Percentiles rank a stretch among this genome's conserved stretches.
These are phyloP conservation scores for Rhizoclosmatium sp. DNA, from an alignment of 192 early-diverging fungal species.

Conservation along the genomic window DNA sequence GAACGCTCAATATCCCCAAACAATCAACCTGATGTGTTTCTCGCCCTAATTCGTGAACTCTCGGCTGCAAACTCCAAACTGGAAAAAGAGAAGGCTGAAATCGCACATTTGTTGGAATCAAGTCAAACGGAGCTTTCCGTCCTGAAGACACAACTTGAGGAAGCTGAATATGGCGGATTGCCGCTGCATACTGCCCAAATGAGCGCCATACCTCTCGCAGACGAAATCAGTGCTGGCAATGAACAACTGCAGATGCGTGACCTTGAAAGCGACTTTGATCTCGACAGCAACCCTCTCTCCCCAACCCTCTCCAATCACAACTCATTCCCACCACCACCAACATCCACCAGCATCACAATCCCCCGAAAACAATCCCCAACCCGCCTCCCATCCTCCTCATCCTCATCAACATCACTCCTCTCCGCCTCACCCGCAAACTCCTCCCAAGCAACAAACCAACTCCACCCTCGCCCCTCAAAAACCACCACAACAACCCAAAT, in stretches of 20 bases:
- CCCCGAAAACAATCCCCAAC: not conserved
- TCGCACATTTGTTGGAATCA: not conserved
- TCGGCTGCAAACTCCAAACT: slow-evolving; percentile 26
- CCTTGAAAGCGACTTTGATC: not conserved
- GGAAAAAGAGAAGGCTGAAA: slow-evolving; percentile 8
- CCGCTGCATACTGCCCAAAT: too few relatives aligned
- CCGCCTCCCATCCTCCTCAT: too few relatives aligned
- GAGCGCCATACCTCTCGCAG: not conserved
- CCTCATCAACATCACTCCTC: too few relatives aligned
- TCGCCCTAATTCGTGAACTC: slow-evolving; percentile 26
- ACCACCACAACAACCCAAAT: not conserved
- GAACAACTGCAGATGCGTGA: not conserved
- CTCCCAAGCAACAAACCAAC: not conserved
- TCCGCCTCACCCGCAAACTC: not conserved
- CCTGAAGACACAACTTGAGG: slow-evolving; percentile 8
- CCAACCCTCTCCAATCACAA: slow-evolving; percentile 3
- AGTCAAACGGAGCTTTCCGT: slow-evolving; percentile 1
- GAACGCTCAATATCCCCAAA: too few relatives aligned
- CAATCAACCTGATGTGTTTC: not conserved
- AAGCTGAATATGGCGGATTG: not conserved
- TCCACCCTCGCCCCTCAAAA: too few relatives aligned
- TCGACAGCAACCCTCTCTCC: not conserved
- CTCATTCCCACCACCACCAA: not conserved
- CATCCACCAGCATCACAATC: not conserved
- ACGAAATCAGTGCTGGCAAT: not conserved